phyloP scores from a whole-genome alignment of 257 asterid species.

The Solanum etuberosum region DNA sequence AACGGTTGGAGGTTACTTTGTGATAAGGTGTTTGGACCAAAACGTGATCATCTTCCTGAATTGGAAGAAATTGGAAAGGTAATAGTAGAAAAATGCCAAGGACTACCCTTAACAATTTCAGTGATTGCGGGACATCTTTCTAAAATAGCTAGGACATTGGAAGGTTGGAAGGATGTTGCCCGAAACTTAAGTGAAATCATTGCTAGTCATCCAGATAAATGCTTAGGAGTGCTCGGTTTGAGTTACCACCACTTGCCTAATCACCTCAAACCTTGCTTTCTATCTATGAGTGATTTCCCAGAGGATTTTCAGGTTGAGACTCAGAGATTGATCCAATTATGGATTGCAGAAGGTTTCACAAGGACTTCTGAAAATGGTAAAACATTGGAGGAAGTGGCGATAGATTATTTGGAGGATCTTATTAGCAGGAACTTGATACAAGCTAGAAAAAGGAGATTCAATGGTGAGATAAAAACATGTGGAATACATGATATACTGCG shows the following conservation, averaged over 20 bases:
- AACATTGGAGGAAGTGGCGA: neutral
- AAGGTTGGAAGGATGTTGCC: neutral
- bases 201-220: neutral
- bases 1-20: neutral
- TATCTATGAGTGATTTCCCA: neutral
- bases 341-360: conserved; percentile 3
- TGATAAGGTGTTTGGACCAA: neutral
- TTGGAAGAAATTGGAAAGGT: neutral
- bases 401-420: neutral
- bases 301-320: neutral
- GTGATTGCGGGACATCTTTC: neutral
- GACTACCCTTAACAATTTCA: neutral
- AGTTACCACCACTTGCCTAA: conserved; percentile 2
- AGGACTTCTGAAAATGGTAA: neutral
- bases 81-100: neutral
- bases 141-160: neutral
- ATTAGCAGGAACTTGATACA: neutral
- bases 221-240: neutral
- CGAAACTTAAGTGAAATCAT: neutral
- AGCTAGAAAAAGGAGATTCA: neutral
- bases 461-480: neutral
- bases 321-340: neutral
- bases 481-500: neutral
- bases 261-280: neutral
- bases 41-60: neutral